Base-by-base conservation (phyloP, 2,329 filamentous ascomycete genomes). In the Alternaria viburni region DNA sequence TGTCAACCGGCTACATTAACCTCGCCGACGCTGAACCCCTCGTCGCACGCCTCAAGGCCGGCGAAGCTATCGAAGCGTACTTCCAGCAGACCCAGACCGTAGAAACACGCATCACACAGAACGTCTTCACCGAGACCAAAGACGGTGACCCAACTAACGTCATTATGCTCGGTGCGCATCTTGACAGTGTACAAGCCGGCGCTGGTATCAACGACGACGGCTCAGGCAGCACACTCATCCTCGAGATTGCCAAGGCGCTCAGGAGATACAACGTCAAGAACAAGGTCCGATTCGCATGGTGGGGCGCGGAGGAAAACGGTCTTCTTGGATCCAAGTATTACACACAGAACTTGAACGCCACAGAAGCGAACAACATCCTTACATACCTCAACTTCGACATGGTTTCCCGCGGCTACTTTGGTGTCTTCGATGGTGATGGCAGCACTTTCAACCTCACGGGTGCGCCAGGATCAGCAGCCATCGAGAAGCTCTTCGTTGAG, bases 71-170 rank as follows among this genome's bases (percentile, higher is more conserved):
- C 8, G 66, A 73, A 41, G 80, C 81, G 7, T 76, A 79, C 61
- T 83, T 83, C 68, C 81, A 83, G 65, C 81, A 83, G 57, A 83
- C 80, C 1, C 82, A 83, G 66, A 71, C 80, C 51, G 73, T 84
- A 26, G 83, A 86, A 65, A 84, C 84, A 62, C 80, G 82, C 15
- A 84, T 83, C 6, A 87, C 86, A 66, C 79, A 79, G 32, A 81
- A 82, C 50, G 73, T 82, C 50, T 75, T 82, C 64, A 79, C 79
- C 9, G 75, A 80, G 60, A 80, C 79, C 11, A 77, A 71, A n/a
- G 73, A 72, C 12, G 79, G 79, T 10, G 76, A 81, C 57, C 73
- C 74, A 28, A 69, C 72, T 55, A 80, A 80, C 54, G 73, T 80
- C 46, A 74, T 81, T 63, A 76, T 79, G 72, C 71, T 81, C 10